Evolutionary conservation across 495 filamentous ascomycete genomes (phyloP), one percentile per base, ranked within the genome.

Genomic region (Aspergillus steynii): DNA sequence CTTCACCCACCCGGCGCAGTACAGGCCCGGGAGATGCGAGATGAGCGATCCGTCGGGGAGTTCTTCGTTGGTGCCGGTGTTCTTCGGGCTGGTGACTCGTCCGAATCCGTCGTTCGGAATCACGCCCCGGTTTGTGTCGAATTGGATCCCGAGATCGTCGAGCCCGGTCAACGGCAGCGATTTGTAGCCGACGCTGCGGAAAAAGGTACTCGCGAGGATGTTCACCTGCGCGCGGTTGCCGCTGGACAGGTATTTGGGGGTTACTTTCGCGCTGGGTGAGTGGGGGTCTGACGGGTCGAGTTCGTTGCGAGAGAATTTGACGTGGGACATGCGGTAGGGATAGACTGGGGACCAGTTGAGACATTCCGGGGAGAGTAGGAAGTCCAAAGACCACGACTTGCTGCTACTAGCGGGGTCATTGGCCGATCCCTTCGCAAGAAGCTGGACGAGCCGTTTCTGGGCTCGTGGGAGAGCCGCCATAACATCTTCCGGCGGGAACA

Each of bases 1-100:
- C 75, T 98, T 98, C 26, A 96, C 93, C 95, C 95, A 99, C 4
- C 95, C 95, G 26, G 93, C 91, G 64, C 92, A 94, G 73, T 99
- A 99, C 20, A 97, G 68, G 1, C 96, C 96, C 2, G 90, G 89
- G 1, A 96, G 74, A 42, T 81, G 73, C 29, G 79, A 74, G 27
- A 78, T 73, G 6, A 73, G 37, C 6, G 74, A 77, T 31, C 76
- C 68, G 53, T 76, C 76, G 0, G 77, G 74, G 8, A 77, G 61
- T 10, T 56, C 58, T 28, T 69, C 55, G 9, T 61, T 55, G 2
- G 68, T 62, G 1, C 66, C 71, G 3, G 63, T 58, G 2, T 70
- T 69, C 1, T 66, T 46, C 1, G 69, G 68, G 34, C 67, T 73
- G 0, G 86, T 80, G 1, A 96, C 85, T 27, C 95, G 85, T 5